Evolutionary conservation across 306 rosid species (phyloP).

Genomic region (Trifolium fragiferum): DNA sequence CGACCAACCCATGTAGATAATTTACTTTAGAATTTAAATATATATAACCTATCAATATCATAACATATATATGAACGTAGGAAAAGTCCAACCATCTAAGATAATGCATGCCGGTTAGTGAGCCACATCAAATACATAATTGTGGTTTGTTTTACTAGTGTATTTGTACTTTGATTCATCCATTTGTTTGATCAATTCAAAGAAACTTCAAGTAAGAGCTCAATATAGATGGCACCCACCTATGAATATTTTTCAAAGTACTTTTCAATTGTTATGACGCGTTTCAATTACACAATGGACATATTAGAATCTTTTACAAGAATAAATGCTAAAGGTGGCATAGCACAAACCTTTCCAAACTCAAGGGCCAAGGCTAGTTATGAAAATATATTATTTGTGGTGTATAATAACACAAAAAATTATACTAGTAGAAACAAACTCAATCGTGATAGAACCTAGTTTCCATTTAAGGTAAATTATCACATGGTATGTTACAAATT

Average conservation of each 20-base stretch:
- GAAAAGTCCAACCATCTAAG: too few relatives aligned
- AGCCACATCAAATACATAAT: too few relatives aligned
- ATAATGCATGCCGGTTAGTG: too few relatives aligned
- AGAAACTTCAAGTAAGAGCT: constrained; percentile 45
- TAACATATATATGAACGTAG: too few relatives aligned
- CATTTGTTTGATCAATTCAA: constrained; percentile 38
- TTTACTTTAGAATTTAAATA: too few relatives aligned
- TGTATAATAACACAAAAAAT: constrained; percentile 30
- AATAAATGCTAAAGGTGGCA: constrained; percentile 49
- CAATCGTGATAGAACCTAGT: constrained; percentile 6
- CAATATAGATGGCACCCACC: constrained; percentile 28
- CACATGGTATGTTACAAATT: constrained; percentile 48
- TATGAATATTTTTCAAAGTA: constrained; percentile 27
- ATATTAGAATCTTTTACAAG: constrained; percentile 32
- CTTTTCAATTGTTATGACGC: constrained; percentile 20
- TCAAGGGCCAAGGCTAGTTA: neutral
- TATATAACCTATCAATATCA: too few relatives aligned
- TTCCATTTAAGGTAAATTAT: constrained; percentile 37
- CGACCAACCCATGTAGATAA: too few relatives aligned
- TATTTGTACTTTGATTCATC: constrained; percentile 15
- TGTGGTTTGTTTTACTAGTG: constrained; percentile 3
- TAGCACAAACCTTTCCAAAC: constrained; percentile 22
- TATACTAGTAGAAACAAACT: constrained; percentile 27
- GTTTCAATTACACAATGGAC: constrained; percentile 16
- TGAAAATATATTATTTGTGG: constrained; percentile 19